Base-by-base conservation (phyloP, 2,329 filamentous ascomycete genomes). In the Hypoxylon rubiginosum region DNA sequence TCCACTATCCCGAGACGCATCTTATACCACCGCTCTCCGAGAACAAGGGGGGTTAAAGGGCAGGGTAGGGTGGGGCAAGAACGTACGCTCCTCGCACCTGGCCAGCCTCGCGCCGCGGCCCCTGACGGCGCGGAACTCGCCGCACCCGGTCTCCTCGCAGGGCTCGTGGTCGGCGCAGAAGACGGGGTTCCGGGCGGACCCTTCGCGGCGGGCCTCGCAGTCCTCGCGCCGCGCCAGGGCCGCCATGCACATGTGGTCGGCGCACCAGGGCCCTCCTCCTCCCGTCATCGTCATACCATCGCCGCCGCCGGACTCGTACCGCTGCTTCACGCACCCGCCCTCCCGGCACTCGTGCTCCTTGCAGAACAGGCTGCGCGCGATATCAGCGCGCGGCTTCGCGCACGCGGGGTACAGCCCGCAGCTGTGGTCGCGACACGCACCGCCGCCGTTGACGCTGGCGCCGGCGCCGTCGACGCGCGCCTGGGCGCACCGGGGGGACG, bases 51-150 rank as follows among this genome's bases (percentile, higher is more conserved):
- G 45, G 36, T 15, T 11, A n/a, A 26, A 30, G 24, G 13, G 9
- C n/a, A n/a, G n/a, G n/a, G n/a, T n/a, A n/a, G n/a, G n/a, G n/a
- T n/a, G 32, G 28, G 11, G 39, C 17, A 41, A 34, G 24, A 41
- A 71, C 71, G 61, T 52, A 73, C 71, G 70, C 17, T 72, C 64
- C 24, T 66, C 69, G 26, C 70, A 72, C 58, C 64, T 68, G n/a
- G n/a, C 11, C 48, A 15, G 53, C 58, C 55, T 58, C 30, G 17
- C 48, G 26, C 54, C 46, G 46, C 60, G 24, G 3, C 62, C 64
- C 9, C 58, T 52, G 2, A 67, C 39, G 4, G 57, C 62, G 24
- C 64, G 50, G 24, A 66, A 68, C 9, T 56, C 55, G 3, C 9
- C 10, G 21, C 71, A 73, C 28, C 66, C 65, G 1, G 3, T 6